Evolutionary conservation across 768 basidiomycete genomes (phyloP).

Genomic region (Boletus vermiculosoides): DNA sequence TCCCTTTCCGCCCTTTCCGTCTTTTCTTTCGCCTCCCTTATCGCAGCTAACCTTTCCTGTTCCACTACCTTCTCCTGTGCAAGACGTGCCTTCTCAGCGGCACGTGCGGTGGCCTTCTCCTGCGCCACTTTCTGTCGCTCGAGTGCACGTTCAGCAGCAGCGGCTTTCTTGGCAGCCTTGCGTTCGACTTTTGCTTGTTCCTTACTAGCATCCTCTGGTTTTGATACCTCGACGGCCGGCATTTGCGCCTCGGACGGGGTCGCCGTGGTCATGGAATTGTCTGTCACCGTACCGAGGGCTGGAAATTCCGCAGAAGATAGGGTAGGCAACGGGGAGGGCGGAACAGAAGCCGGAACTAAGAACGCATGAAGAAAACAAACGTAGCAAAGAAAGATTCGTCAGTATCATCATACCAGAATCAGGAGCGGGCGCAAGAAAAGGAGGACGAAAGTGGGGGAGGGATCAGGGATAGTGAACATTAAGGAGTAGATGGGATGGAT

Average conservation of each 20-base stretch:
- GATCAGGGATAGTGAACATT: conserved; percentile 23
- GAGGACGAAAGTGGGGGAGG: conserved; percentile 41
- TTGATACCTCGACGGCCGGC: conserved; percentile 19
- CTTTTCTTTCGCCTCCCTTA: conserved; percentile 41
- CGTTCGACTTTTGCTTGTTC: conserved; percentile 57
- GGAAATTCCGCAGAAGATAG: conserved; percentile 77
- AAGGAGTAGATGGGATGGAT: conserved; percentile 4
- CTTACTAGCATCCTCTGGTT: conserved; percentile 38
- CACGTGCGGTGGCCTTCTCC: conserved; percentile 53
- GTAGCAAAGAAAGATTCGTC: conserved; percentile 38
- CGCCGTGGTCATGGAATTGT: conserved; percentile 7
- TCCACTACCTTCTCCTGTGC: conserved; percentile 54
- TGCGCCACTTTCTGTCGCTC: conserved; percentile 57
- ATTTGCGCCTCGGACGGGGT: conserved; percentile 25
- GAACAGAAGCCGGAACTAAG: conserved; percentile 36
- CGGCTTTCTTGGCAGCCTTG: conserved; percentile 64
- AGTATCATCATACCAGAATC: conserved; percentile 43
- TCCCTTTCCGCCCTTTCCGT: conserved; percentile 36
- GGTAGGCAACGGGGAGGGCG: conserved; percentile 44
- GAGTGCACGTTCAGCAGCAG: conserved; percentile 58
- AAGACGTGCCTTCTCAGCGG: conserved; percentile 53
- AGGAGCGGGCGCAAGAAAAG: conserved; percentile 40
- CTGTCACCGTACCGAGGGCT: conserved; percentile 42
- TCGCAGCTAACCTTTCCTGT: conserved; percentile 45
- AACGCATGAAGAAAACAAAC: conserved; percentile 16